Base-by-base conservation (phyloP, 768 basidiomycete genomes). In the Porphyrellus cyaneotinctus region DNA sequence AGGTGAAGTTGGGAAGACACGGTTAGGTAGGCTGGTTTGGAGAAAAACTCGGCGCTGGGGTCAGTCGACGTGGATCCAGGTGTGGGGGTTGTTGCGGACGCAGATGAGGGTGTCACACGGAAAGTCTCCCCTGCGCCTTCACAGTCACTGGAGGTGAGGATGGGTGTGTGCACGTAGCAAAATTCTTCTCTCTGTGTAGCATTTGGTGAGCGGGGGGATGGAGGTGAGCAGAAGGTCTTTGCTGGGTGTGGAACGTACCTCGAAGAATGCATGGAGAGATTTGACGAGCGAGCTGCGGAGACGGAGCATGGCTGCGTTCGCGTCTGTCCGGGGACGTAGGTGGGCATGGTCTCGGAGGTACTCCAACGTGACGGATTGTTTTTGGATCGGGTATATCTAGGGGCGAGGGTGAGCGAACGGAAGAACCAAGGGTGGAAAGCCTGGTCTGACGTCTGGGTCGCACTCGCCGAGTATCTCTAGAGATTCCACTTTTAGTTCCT, bases 71-170 rank as follows among this genome's bases (percentile, higher is more conserved):
- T 35, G 10, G 26, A 9, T 39, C 20, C 37, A 6, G 41, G 26
- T 14, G 58, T 54, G 56, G 47, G 46, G 56, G n/a, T n/a, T n/a
- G n/a, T n/a, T 47, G 49, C 11, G 30, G 59, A 45, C 12, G 59
- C 11, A 12, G 62, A 50, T n/a, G 64, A 51, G 43, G 78, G 72
- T 2, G 77, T 74, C 28, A 95, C 74, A 7, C 80, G 78, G 68
- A 98, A 98, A 2, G 89, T 82, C 70, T 98, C 95, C 18, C 97
- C 95, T 8, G 88, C 95, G 13, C 95, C 97, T 75, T 99, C 97
- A 49, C 94, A 94, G 67, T 99, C 97, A 60, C 84, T 92, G 15
- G 83, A 82, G 0, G 95, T 97, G 22, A 97, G 71, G 42, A 98
- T 79, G 1, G 97, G 97, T 0, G 94, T 88, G 62, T 97, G 85